Evolutionary conservation across 345 rosid species (phyloP).

Genomic region (Microthlaspi erraticum): DNA sequence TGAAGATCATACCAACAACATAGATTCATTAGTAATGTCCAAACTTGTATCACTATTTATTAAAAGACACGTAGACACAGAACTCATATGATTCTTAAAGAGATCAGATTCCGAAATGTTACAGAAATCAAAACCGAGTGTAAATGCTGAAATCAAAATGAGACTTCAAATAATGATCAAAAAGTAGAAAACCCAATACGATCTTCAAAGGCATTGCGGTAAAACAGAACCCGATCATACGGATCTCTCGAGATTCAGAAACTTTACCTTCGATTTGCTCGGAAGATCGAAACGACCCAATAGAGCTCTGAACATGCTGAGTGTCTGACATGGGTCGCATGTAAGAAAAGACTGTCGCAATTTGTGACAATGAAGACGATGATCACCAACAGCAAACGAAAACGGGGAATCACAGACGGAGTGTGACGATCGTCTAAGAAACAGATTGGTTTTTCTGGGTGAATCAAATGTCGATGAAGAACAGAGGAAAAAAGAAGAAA

Average conservation of each 20-base stretch:
- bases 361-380: conserved; percentile 28
- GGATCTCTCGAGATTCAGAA: conserved; percentile 26
- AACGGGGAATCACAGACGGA: not conserved
- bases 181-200: not conserved
- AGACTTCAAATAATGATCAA: conserved; percentile 27
- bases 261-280: conserved; percentile 60
- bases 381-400: conserved; percentile 19
- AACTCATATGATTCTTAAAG: not conserved
- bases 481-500: conserved; percentile 14
- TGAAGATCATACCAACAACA: conserved; percentile 36
- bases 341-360: conserved; percentile 18
- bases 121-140: not conserved
- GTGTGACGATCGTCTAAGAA: conserved; percentile 18
- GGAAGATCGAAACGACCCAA: conserved; percentile 58
- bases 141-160: conserved; percentile 7
- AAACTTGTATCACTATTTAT: conserved; percentile 10
- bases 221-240: conserved; percentile 9
- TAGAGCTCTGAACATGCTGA: conserved; percentile 62
- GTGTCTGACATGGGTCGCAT: conserved; percentile 68
- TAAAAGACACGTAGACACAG: not conserved
- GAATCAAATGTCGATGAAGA: conserved; percentile 28
- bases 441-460: not conserved
- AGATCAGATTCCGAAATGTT: conserved; percentile 18
- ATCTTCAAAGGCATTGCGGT: conserved; percentile 12
- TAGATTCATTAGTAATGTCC: not conserved